These are phyloP conservation scores for Rhodomyrtus tomentosa DNA, from an alignment of 345 rosid species.

Conservation along the genomic window DNA sequence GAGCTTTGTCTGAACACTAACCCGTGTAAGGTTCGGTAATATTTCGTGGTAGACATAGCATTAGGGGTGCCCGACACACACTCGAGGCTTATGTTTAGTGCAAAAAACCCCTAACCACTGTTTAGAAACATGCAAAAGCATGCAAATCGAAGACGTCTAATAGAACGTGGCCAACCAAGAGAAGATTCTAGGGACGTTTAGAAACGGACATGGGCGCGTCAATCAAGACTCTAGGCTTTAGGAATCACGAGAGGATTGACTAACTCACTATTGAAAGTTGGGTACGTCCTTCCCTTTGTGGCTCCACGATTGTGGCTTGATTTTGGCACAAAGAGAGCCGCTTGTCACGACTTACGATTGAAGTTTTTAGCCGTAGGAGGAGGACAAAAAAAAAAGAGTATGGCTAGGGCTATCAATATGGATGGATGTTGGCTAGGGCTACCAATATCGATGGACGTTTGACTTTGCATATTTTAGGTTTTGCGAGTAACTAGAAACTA, in stretches of 20 bases:
- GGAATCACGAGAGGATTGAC: neutral
- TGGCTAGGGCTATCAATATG: neutral
- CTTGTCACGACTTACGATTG: neutral
- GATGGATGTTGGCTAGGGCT: neutral
- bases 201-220: too few species aligned
- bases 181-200: too few species aligned
- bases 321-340: neutral
- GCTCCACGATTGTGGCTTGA: neutral
- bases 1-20: neutral
- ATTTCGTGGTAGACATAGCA: neutral
- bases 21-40: neutral
- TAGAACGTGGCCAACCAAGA: neutral
- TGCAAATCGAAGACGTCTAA: neutral
- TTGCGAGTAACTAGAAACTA: neutral
- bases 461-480: neutral
- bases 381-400: neutral
- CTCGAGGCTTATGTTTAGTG: neutral
- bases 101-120: neutral
- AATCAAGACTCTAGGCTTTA: neutral
- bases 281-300: neutral
- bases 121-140: neutral
- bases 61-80: neutral
- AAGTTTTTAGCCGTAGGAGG: neutral
- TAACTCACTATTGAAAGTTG: neutral
- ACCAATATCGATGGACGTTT: neutral